phyloP scores from a whole-genome alignment of 177 flowering plant species.

The Tripterygium wilfordii region DNA sequence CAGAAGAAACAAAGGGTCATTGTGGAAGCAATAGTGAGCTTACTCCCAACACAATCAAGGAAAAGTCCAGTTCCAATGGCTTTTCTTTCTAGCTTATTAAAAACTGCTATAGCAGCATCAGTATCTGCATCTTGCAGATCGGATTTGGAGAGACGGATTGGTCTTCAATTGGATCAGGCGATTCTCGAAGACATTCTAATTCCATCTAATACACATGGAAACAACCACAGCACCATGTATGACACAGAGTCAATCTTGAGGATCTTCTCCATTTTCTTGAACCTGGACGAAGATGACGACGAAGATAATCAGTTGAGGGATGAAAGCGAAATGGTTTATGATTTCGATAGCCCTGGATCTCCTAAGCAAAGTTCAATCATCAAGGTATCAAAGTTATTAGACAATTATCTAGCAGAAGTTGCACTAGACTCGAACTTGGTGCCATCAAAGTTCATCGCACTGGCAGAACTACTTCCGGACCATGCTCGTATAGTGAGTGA shows the following conservation, averaged over 20 bases:
- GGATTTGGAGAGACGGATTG: conserved; percentile 85
- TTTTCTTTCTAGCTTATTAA: conserved; percentile 84
- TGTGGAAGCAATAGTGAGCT: conserved; percentile 67
- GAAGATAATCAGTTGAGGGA: conserved; percentile 55
- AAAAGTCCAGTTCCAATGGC: conserved; percentile 85
- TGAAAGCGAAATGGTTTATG: conserved; percentile 70
- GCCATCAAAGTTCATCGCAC: conserved; percentile 67
- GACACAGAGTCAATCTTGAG: conserved; percentile 74
- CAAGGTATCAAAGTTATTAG: conserved; percentile 84
- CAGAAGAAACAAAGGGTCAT: conserved; percentile 75
- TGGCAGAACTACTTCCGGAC: conserved; percentile 92
- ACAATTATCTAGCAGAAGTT: conserved; percentile 84
- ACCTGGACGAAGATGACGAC: conserved; percentile 84
- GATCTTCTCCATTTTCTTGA: conserved; percentile 82
- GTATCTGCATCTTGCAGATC: conserved; percentile 69
- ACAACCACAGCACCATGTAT: conserved; percentile 49
- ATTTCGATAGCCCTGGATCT: conserved; percentile 82
- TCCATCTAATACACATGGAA: conserved; percentile 57
- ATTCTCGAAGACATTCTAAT: conserved; percentile 93
- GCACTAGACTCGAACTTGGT: conserved; percentile 74
- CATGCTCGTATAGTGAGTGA: conserved; percentile 82
- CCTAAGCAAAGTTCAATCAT: conserved; percentile 87
- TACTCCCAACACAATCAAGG: conserved; percentile 86
- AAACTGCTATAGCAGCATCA: conserved; percentile 59
- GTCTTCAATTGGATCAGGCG: conserved; percentile 90